Percentiles rank a stretch among this genome's conserved stretches.
Evolutionary conservation across 129 eudicot species (phyloP).

Genomic region (Escallonia herrerae): DNA sequence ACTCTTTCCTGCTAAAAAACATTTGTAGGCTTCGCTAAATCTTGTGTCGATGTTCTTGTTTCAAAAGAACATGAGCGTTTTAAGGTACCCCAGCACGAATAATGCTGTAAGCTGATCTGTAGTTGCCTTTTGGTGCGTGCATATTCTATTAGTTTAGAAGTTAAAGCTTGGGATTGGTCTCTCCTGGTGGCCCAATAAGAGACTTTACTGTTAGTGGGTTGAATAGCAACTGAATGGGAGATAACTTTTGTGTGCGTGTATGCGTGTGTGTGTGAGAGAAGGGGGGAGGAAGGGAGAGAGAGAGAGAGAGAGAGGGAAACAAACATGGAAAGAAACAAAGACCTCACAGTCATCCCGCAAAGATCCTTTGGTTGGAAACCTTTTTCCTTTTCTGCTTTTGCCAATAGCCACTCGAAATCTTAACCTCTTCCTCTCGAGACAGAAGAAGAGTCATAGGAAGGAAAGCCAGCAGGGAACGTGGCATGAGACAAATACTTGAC

Average conservation of each 20-base stretch:
- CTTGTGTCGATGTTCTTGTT: neutral
- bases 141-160: too few species aligned
- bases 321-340: slow-evolving; percentile 17
- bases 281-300: too few species aligned
- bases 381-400: slow-evolving; percentile 8
- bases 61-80: neutral
- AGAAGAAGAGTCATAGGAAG: slow-evolving; percentile 13
- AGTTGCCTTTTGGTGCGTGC: neutral
- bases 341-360: slow-evolving; percentile 23
- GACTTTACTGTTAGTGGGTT: neutral
- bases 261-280: neutral
- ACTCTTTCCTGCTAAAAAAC: too few species aligned
- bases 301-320: neutral
- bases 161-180: neutral
- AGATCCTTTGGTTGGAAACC: slow-evolving; percentile 18
- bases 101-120: neutral
- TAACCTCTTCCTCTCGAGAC: slow-evolving; percentile 9
- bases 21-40: too few species aligned
- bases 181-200: neutral
- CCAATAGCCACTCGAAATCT: slow-evolving; percentile 17
- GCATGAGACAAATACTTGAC: slow-evolving; percentile 45
- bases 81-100: neutral
- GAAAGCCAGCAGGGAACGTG: slow-evolving; percentile 40
- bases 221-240: neutral
- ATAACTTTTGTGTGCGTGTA: neutral